Base-by-base conservation (phyloP, 176 grass and related monocot species). In the Juncus effusus region DNA sequence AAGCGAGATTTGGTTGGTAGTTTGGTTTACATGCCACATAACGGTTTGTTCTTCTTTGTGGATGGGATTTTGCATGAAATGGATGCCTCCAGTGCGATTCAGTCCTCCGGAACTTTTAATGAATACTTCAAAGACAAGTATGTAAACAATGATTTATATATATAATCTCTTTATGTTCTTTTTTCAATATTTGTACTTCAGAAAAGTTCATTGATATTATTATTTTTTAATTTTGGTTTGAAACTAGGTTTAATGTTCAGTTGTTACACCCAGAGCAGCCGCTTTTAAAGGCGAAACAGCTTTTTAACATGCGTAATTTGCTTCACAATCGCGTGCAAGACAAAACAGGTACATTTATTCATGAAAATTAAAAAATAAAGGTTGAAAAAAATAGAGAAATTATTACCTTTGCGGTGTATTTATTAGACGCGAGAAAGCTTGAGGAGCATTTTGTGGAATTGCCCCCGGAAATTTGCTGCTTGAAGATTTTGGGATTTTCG, bases 401-500 rank as follows among this genome's bases (percentile, higher is more conserved):
- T 19, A 39, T 56, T 69, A 37, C 65, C 40, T 71, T 10, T 19
- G 41, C 56, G 55, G 53, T 35, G 67, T 47, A 7, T 57, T 70
- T 13, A 70, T 70, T 19, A 54, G 90, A 79, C 63, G 74, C 79
- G 28, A 72, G 63, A 79, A 79, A 91, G 70, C 13, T 74, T 42
- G n/a, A 19, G 41, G 93, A 96, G 71, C 59, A 84, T 61, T 96
- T 96, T 6, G 87, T 96, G 74, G 80, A 89, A 82, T 65, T 96
- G 83, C 93, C 93, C 74, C 76, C 87, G 64, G 93, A 96, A 59
- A 52, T 91, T 53, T 96, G 93, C 64, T 86, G 71, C 56, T 80
- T 96, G 80, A 96, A 96, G 77, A 86, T 96, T 71, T 57, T 63
- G 85, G 87, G 93, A 5, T 96, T 96, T 70, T 91, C 93, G 62